Evolutionary conservation across 257 asterid species (phyloP).

Genomic region (Solanum bukasovii): DNA sequence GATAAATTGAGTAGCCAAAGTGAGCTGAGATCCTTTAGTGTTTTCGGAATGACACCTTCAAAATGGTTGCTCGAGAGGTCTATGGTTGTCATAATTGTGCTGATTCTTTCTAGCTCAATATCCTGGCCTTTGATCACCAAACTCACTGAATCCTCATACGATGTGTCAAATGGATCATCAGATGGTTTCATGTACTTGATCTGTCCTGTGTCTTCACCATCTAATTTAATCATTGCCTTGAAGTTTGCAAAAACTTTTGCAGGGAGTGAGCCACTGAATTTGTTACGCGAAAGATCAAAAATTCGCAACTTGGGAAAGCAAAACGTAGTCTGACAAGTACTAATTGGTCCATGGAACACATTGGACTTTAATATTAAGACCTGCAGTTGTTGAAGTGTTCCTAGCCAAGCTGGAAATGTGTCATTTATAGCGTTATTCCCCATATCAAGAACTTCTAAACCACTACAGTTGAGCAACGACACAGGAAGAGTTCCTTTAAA

Average conservation of each 20-base stretch:
- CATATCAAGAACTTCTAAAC: neutral
- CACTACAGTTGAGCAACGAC: neutral
- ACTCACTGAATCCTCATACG: no score
- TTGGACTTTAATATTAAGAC: conserved; percentile 2
- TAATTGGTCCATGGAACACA: neutral
- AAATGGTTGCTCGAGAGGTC: no score
- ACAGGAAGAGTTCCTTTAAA: neutral
- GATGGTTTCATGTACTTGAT: neutral
- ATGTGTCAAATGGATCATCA: no score
- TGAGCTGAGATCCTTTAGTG: no score
- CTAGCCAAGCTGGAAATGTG: neutral
- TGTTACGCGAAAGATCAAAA: neutral
- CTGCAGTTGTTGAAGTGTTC: neutral
- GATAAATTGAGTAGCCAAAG: no score
- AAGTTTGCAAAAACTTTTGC: neutral
- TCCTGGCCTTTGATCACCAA: no score
- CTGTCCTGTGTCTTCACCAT: neutral
- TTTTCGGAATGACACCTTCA: no score
- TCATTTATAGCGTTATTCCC: neutral
- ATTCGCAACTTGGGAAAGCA: neutral
- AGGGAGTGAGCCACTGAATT: neutral
- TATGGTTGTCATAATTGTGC: no score
- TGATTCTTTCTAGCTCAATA: no score
- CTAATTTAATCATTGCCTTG: neutral
- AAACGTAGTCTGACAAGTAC: neutral